phyloP scores from a whole-genome alignment of 768 basidiomycete genomes.

The Cyclocybe cylindracea region DNA sequence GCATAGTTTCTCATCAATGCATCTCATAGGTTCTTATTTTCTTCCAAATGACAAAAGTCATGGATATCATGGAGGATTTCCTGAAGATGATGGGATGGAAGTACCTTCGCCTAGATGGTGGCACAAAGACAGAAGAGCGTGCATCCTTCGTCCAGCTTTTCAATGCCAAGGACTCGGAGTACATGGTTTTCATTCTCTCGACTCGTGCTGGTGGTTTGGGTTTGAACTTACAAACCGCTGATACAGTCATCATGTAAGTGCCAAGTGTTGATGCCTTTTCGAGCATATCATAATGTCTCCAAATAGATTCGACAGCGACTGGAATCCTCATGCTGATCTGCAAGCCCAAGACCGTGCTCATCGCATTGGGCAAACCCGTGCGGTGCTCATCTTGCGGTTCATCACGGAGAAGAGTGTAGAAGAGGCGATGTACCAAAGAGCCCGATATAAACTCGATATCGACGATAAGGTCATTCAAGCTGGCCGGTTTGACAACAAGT shows the following conservation, averaged over 20 bases:
- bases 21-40: constrained; percentile 84
- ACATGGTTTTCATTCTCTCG: constrained; percentile 90
- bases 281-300: neutral
- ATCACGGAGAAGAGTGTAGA: constrained; percentile 99
- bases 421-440: constrained; percentile 95
- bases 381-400: constrained; percentile 93
- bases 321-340: constrained; percentile 98
- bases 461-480: constrained; percentile 99
- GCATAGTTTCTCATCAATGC: constrained; percentile 1
- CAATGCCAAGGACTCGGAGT: constrained; percentile 87
- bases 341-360: constrained; percentile 99
- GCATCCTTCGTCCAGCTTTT: constrained; percentile 83
- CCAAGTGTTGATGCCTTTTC: neutral
- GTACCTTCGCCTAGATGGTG: constrained; percentile 92
- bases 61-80: constrained; percentile 98
- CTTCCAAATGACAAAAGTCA: constrained; percentile 99
- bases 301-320: constrained; percentile 76
- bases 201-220: constrained; percentile 93
- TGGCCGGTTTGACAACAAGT: constrained; percentile 98
- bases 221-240: constrained; percentile 94
- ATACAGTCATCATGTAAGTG: constrained; percentile 91
- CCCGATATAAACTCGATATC: constrained; percentile 94
- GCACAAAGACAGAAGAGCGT: constrained; percentile 94
- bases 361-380: constrained; percentile 99
- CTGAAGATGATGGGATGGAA: constrained; percentile 85